phyloP scores from a whole-genome alignment of 106 monocot species.

The Platanthera zijinensis region DNA sequence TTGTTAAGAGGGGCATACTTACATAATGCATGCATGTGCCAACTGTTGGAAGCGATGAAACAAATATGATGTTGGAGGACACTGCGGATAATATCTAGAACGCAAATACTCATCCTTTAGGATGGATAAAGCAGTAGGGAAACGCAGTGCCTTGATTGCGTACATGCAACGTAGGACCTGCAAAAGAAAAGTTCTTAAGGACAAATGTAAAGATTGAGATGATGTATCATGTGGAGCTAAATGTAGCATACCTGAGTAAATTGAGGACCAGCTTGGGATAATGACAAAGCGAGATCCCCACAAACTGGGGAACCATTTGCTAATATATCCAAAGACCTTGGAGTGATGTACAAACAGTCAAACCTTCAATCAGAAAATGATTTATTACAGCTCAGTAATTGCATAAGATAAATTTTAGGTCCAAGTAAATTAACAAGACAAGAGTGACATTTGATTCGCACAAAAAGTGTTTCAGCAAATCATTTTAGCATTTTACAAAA shows the following conservation, averaged over 20 bases:
- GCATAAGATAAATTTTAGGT: neutral
- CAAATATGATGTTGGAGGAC: constrained; percentile 83
- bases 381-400: neutral
- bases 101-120: constrained; percentile 93
- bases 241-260: constrained; percentile 70
- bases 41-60: constrained; percentile 86
- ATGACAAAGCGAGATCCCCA: constrained; percentile 89
- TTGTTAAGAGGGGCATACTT: constrained; percentile 16
- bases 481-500: no score
- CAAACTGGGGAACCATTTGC: constrained; percentile 93
- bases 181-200: neutral
- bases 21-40: constrained; percentile 97
- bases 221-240: neutral
- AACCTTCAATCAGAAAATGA: constrained; percentile 44
- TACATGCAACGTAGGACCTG: constrained; percentile 76
- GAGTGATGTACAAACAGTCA: constrained; percentile 92
- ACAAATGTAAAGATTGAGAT: neutral
- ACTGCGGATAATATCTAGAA: constrained; percentile 94
- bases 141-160: constrained; percentile 92
- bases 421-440: neutral
- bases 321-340: constrained; percentile 85
- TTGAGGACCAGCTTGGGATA: constrained; percentile 97
- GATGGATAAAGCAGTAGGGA: constrained; percentile 89
- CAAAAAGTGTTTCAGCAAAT: no score
- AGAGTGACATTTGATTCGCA: no score